Percentiles rank a stretch among this genome's conserved stretches.
Evolutionary conservation across 768 basidiomycete genomes (phyloP).

Genomic region (Naematelia encephala): DNA sequence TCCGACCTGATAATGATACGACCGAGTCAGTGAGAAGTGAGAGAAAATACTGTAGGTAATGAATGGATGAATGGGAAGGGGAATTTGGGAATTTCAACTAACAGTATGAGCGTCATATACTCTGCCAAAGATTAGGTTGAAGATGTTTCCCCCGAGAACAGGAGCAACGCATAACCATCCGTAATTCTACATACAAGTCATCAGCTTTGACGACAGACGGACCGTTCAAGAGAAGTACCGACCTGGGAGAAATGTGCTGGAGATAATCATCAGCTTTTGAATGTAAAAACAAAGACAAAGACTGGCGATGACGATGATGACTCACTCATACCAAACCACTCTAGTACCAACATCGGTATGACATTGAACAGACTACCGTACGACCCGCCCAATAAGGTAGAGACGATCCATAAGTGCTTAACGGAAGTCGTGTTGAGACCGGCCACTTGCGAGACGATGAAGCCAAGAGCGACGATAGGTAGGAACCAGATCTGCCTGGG

Average conservation of each 20-base stretch:
- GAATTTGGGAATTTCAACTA: constrained; percentile 7
- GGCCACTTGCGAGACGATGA: constrained; percentile 69
- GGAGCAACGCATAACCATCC: constrained; percentile 73
- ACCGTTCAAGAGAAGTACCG: constrained; percentile 7
- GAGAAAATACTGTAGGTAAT: not conserved
- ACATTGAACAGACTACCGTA: constrained; percentile 74
- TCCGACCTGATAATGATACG: constrained; percentile 17
- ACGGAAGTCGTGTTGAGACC: constrained; percentile 61
- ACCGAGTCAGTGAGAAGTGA: not conserved
- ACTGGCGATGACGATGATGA: constrained; percentile 30
- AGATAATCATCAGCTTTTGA: not conserved
- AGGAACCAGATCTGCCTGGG: constrained; percentile 44
- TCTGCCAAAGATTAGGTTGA: constrained; percentile 76
- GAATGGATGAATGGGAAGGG: not conserved
- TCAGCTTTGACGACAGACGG: constrained; percentile 49
- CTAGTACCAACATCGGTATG: constrained; percentile 71
- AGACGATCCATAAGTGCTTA: constrained; percentile 64
- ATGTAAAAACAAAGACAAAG: not conserved
- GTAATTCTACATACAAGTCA: constrained; percentile 77
- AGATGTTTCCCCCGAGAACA: constrained; percentile 69
- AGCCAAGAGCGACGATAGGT: constrained; percentile 62
- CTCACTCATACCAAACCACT: constrained; percentile 85
- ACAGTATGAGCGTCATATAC: constrained; percentile 71
- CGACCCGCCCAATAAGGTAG: constrained; percentile 60
- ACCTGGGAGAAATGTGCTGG: constrained; percentile 32